Base-by-base conservation (phyloP, 1,284 basidiomycete species). In the Naganishia albida region DNA sequence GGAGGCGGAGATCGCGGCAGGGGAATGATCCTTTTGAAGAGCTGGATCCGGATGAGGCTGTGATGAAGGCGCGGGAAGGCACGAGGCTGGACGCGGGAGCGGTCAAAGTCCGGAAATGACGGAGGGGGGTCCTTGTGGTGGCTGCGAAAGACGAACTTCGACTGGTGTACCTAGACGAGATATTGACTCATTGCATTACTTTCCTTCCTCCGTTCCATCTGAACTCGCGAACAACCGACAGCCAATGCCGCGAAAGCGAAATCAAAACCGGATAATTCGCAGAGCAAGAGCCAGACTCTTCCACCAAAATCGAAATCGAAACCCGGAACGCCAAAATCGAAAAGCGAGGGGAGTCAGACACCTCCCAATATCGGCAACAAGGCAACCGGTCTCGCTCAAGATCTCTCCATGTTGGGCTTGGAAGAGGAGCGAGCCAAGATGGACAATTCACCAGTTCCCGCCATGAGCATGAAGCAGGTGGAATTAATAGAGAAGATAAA, bases 401-500 rank as follows among this genome's bases (percentile, higher is more conserved):
- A 94, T 79, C 79, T 94, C 60, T 84, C 86, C 28, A 89, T 83
- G 6, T 78, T 93, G 68, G 90, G 90, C 76, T 79, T 95, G 38
- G 79, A 81, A 28, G 78, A 81, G 40, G 72, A 73, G 50, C 83
- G 82, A 46, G 77, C 54, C 3, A 65, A 42, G 13, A 56, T 51
- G 28, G 67, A 68, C 60, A 55, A 68, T 43, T 50, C 48, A 68
- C 82, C 82, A 26, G 83, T 77, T 52, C 84, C 88, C 6, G 89
- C 85, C 72, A 80, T 89, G 69, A 84, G 81, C 26, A 83, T 92
- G 72, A 88, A 91, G 15, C 84, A 86, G 70, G 93, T 92, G 75
- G 93, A 90, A 75, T 80, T 98, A 57, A 76, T 98, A 16, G 89
- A 90, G 68, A 90, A 96, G 79, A 91, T 88, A 1, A 85, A 81